phyloP scores from a whole-genome alignment of 2,329 filamentous ascomycete species.

The Ophiostoma himal-ulmi region DNA sequence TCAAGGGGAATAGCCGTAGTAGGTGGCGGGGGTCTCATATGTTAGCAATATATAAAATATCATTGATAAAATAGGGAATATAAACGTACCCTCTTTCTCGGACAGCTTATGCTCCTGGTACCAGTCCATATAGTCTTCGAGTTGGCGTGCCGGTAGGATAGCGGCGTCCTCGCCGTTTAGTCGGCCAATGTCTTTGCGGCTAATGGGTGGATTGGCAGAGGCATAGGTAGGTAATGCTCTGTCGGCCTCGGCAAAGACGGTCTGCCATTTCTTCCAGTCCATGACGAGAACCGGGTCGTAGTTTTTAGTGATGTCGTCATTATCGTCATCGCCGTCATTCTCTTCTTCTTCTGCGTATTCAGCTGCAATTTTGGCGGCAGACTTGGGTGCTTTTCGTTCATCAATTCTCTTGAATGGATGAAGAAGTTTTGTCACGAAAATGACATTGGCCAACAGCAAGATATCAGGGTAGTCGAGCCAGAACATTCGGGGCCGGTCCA shows the following conservation, averaged over 20 bases:
- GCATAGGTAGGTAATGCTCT: not conserved
- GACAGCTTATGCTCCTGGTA: slow-evolving; percentile 57
- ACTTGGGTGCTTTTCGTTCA: slow-evolving; percentile 21
- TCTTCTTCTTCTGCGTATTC: slow-evolving; percentile 29
- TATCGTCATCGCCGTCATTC: slow-evolving; percentile 31
- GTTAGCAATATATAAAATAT: not conserved
- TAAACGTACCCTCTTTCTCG: slow-evolving; percentile 23
- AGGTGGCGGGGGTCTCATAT: slow-evolving; percentile 18
- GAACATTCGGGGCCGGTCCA: slow-evolving; percentile 40
- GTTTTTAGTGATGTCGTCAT: slow-evolving; percentile 28
- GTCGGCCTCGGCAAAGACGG: slow-evolving; percentile 38
- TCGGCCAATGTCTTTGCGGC: not conserved
- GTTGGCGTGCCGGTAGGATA: slow-evolving; percentile 47
- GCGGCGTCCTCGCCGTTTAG: not conserved
- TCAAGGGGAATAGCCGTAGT: slow-evolving; percentile 23
- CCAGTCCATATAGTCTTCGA: slow-evolving; percentile 76
- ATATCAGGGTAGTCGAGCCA: slow-evolving; percentile 66
- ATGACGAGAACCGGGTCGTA: slow-evolving; percentile 58
- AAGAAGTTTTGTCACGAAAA: slow-evolving; percentile 71
- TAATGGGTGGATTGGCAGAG: slow-evolving; percentile 22
- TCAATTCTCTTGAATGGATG: slow-evolving; percentile 58
- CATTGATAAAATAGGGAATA: not conserved
- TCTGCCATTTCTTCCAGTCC: slow-evolving; percentile 67
- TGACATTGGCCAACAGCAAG: slow-evolving; percentile 61
- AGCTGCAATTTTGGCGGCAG: slow-evolving; percentile 25